Conservation (phyloP, 768 basidiomycete genomes). For the Lactarius sanguifluus region DNA sequence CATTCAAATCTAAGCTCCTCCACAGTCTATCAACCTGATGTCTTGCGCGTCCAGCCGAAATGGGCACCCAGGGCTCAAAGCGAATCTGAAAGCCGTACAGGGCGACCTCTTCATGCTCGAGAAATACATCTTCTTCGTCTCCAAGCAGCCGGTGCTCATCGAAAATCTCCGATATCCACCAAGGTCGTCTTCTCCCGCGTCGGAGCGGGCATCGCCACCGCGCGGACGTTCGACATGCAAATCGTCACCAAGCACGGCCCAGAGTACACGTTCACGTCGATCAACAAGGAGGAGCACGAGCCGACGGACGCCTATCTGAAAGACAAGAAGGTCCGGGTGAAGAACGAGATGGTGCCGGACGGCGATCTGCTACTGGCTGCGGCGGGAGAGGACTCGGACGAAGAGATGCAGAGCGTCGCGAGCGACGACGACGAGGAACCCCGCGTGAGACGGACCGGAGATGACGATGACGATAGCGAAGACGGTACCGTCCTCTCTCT, state of each 20-base stretch:
- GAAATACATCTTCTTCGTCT: constrained; percentile 97
- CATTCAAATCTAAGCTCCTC: constrained; percentile 22
- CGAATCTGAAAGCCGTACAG: constrained; percentile 94
- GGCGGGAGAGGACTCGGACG: constrained; percentile 70
- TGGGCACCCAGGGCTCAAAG: constrained; percentile 94
- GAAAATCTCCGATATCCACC: constrained; percentile 90
- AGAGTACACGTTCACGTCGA: constrained; percentile 87
- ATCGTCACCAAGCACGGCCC: constrained; percentile 82
- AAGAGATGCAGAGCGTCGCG: constrained; percentile 80
- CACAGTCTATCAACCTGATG: constrained; percentile 3
- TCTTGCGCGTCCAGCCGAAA: constrained; percentile 55
- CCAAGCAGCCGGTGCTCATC: constrained; percentile 89
- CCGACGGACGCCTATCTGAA: constrained; percentile 81
- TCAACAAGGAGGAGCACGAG: constrained; percentile 95
- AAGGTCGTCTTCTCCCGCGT: constrained; percentile 93
- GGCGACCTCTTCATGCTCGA: constrained; percentile 98
- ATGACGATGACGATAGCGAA: constrained; percentile 78
- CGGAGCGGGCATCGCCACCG: constrained; percentile 81
- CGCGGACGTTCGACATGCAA: constrained; percentile 91
- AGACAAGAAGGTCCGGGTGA: constrained; percentile 89
- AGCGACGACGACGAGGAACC: constrained; percentile 66
- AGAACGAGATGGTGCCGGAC: constrained; percentile 94
- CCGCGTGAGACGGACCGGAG: constrained; percentile 44
- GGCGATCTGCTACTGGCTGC: constrained; percentile 71
- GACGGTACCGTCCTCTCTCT: constrained; percentile 46